Evolutionary conservation across 2,329 filamentous ascomycete species (phyloP), one percentile per base, ranked within the genome.

Genomic region (Pezizomycotina sp.): DNA sequence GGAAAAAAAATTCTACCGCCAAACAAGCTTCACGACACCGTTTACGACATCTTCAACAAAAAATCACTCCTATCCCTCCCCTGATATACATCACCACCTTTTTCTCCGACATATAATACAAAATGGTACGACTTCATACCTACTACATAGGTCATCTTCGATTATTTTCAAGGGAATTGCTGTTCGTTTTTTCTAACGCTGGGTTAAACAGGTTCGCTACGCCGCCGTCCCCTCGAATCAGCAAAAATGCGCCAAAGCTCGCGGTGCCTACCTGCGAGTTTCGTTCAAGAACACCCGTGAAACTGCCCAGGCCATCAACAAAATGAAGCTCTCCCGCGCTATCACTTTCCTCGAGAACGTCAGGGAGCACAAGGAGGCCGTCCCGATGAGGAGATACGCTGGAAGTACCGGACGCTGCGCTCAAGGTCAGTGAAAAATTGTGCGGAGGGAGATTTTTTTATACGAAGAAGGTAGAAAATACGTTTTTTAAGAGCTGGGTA

Each of bases 271-370:
- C 74, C 80, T 98, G 58, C 83, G 89, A 62, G 86, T 95, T 57
- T 92, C 81, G 56, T 98, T 93, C 81, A 98, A 98, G 78, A 98
- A 98, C 77, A 98, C 89, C 62, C 83, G 89, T 61, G 91, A 98
- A 73, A 93, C 86, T 54, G 89, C 91, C 52, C 89, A 95, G 72
- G 84, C 84, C 58, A 92, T 98, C 75, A 95, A 89, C 68, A 86
- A 86, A 67, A 92, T 83, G 83, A 93, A 93, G 72, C 63, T 95
- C 60, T 71, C 82, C 67, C 84, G 89, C 60, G 89, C 89, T 58
- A 68, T 93, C 55, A 75, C 76, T 61, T 98, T 92, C 77, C 81
- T 98, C 61, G 81, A 92, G 71, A 95, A 98, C 65, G 89, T 98
- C 58, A 74, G 81, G 66, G 78, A 77, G 66, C 82, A 98, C 72